Evolutionary conservation across 1,284 basidiomycete species (phyloP).

Genomic region (Trichosporon ovoides): DNA sequence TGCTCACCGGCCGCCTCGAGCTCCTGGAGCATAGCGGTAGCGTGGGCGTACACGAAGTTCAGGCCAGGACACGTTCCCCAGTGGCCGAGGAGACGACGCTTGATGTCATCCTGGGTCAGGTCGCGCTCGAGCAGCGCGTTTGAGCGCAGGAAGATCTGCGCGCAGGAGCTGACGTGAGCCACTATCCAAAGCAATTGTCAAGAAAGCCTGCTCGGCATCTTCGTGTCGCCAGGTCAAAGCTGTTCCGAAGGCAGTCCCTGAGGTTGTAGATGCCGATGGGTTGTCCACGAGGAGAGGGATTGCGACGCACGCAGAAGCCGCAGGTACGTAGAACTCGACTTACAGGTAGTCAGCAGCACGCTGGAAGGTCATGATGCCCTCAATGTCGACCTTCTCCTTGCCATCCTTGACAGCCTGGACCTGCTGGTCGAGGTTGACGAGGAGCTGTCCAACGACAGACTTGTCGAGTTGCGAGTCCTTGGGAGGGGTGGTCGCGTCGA

Average conservation of each 20-base stretch:
- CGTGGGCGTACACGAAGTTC: constrained; percentile 69
- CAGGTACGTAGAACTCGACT: no score
- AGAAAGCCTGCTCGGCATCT: no score
- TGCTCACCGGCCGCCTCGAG: constrained; percentile 52
- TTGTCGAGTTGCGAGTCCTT: constrained; percentile 44
- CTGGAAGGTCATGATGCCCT: constrained; percentile 49
- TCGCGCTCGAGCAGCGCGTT: constrained; percentile 64
- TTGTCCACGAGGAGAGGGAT: no score
- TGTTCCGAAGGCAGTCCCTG: no score
- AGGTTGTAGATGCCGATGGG: no score
- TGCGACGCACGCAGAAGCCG: no score
- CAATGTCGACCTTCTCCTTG: constrained; percentile 35
- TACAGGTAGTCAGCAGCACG: constrained; percentile 46
- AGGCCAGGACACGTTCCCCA: constrained; percentile 59
- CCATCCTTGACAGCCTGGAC: constrained; percentile 26
- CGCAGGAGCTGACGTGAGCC: constrained; percentile 28
- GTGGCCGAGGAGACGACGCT: constrained; percentile 64
- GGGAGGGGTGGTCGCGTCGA: constrained; percentile 43
- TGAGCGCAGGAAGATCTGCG: constrained; percentile 68
- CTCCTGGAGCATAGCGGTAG: constrained; percentile 62
- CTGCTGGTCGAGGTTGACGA: constrained; percentile 45
- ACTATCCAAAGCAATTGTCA: no score
- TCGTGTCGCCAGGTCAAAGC: no score
- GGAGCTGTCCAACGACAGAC: constrained; percentile 39
- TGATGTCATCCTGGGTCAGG: constrained; percentile 65